These are phyloP conservation scores for Sophora flavescens DNA, from an alignment of 306 rosid genomes.

Conservation along the genomic window DNA sequence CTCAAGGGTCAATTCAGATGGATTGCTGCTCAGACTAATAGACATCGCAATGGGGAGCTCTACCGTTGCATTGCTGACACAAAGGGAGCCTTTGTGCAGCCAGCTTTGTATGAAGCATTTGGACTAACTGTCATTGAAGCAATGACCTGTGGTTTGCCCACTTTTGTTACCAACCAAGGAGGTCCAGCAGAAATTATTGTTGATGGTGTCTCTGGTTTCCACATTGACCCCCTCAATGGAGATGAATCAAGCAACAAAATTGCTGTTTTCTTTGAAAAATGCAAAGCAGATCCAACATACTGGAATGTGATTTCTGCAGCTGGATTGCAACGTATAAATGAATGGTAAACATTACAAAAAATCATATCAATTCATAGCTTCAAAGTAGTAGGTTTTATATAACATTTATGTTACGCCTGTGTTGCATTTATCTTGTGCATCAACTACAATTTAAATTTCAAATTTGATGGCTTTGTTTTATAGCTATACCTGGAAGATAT, in stretches of 20 bases:
- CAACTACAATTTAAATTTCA: not conserved
- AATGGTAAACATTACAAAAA: constrained; percentile 63
- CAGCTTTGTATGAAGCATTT: constrained; percentile 94
- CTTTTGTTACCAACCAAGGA: constrained; percentile 97
- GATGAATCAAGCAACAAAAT: constrained; percentile 78
- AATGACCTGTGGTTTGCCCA: constrained; percentile 95
- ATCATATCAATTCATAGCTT: constrained; percentile 23
- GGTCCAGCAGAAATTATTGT: constrained; percentile 96
- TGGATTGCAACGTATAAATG: constrained; percentile 79
- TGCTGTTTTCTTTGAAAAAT: constrained; percentile 80
- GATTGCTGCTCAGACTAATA: constrained; percentile 90
- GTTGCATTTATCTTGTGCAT: not conserved
- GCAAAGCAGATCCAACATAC: constrained; percentile 62
- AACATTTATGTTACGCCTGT: constrained; percentile 18
- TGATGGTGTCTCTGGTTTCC: constrained; percentile 91
- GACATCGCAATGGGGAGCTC: constrained; percentile 82
- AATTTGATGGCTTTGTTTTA: constrained; percentile 35
- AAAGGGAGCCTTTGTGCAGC: constrained; percentile 93
- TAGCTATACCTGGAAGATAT: constrained; percentile 96
- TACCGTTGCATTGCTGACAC: constrained; percentile 87
- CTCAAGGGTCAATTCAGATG: constrained; percentile 90
- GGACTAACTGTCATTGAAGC: constrained; percentile 98
- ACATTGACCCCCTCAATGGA: constrained; percentile 79
- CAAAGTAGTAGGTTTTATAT: not conserved
- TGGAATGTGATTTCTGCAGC: constrained; percentile 66